These are phyloP conservation scores for Fusarium anthophilum DNA, from an alignment of 2,329 filamentous ascomycete genomes.

Conservation along the genomic window DNA sequence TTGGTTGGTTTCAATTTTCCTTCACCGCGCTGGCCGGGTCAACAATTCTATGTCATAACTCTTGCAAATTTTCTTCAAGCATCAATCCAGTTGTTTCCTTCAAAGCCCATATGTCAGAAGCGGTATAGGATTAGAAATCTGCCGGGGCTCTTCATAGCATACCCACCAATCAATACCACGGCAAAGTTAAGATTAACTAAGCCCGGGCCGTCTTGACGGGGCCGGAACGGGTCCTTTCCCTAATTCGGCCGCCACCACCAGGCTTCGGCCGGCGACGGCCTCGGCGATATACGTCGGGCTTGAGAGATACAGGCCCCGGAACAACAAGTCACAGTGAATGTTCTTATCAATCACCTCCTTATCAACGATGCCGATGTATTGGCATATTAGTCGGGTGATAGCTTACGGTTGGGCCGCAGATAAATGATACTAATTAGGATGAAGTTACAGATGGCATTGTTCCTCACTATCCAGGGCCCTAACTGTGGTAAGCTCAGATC, in stretches of 20 bases:
- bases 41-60: conserved; percentile 19
- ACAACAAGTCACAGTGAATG: not conserved
- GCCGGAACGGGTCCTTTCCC: conserved; percentile 27
- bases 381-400: not conserved
- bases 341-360: not conserved
- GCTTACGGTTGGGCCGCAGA: not conserved
- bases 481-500: conserved; percentile 7
- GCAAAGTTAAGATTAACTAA: conserved; percentile 16
- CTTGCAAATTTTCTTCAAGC: not conserved
- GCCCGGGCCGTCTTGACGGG: conserved; percentile 29
- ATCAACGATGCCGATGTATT: not conserved
- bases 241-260: conserved; percentile 16
- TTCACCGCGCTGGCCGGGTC: not conserved
- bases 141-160: not conserved
- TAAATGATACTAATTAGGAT: not conserved
- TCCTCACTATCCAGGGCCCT: not conserved
- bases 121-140: conserved; percentile 15
- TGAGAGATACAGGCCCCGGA: not conserved
- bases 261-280: conserved; percentile 15
- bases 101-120: conserved; percentile 3
- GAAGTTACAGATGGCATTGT: not conserved
- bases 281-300: conserved; percentile 11
- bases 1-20: conserved; percentile 8
- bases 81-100: not conserved
- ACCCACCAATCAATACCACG: conserved; percentile 7